Percentiles rank a stretch among this genome's conserved stretches.
Conservation (phyloP, 495 filamentous ascomycete genomes). For the Staphylotrichum tortipilum region DNA sequence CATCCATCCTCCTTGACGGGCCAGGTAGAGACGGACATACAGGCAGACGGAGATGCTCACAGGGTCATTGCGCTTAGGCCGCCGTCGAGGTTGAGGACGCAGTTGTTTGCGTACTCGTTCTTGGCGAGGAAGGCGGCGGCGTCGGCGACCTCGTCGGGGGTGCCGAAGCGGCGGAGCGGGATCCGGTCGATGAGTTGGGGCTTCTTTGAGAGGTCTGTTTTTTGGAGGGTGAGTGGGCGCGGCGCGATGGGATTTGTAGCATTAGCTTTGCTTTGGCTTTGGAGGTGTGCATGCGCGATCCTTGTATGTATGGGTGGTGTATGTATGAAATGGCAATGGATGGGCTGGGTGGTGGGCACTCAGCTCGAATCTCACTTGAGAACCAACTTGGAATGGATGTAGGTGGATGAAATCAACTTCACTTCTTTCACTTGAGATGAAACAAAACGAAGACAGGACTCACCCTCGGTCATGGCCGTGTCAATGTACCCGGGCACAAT, state of each 20-base stretch:
- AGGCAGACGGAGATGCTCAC: too few relatives aligned
- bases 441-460: constrained; percentile 3
- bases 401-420: too few relatives aligned
- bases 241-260: background rate
- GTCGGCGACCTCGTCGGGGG: constrained; percentile 64
- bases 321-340: background rate
- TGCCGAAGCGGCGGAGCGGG: constrained; percentile 62
- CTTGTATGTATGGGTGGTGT: too few relatives aligned
- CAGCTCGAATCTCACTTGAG: too few relatives aligned
- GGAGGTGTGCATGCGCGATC: too few relatives aligned
- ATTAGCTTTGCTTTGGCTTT: constrained; percentile 7
- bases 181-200: constrained; percentile 35
- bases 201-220: constrained; percentile 2
- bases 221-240: too few relatives aligned
- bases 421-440: too few relatives aligned
- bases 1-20: too few relatives aligned
- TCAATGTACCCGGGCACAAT: constrained; percentile 78
- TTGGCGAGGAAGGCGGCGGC: constrained; percentile 69
- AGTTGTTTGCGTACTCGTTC: constrained; percentile 76
- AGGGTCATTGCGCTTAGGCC: constrained; percentile 47
- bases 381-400: too few relatives aligned
- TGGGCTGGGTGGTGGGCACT: too few relatives aligned
- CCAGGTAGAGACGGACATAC: too few relatives aligned
- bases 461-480: constrained; percentile 68
- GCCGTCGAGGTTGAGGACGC: constrained; percentile 78